Evolutionary conservation across 2,329 filamentous ascomycete genomes (phyloP).

Genomic region (Neurospora sp.): DNA sequence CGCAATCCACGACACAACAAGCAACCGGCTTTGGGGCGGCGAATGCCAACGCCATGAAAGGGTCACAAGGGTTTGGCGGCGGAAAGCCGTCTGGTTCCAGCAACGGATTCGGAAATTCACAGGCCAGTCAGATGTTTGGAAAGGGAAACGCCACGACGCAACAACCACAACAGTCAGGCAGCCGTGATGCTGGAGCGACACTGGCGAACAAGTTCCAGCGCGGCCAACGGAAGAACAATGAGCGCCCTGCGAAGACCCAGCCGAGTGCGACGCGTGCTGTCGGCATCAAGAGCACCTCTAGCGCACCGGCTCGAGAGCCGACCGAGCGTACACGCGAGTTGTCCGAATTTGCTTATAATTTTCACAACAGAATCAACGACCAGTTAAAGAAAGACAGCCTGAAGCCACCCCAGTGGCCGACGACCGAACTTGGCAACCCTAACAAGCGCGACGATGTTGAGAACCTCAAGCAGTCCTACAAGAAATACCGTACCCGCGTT

Average conservation of each 20-base stretch:
- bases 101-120: not conserved
- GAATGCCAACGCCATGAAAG: constrained; percentile 5
- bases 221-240: constrained; percentile 4
- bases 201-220: constrained; percentile 5
- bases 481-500: constrained; percentile 45
- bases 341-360: constrained; percentile 21
- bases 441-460: constrained; percentile 41
- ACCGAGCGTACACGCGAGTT: constrained; percentile 16
- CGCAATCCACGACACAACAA: not conserved
- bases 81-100: not conserved
- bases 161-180: not conserved
- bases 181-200: not conserved
- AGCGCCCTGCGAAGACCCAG: not conserved
- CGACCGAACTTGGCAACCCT: constrained; percentile 40
- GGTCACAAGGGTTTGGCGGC: constrained; percentile 2
- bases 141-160: not conserved
- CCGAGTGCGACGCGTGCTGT: not conserved
- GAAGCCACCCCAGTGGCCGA: constrained; percentile 43
- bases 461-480: constrained; percentile 44
- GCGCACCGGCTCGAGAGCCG: constrained; percentile 6
- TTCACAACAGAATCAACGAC: constrained; percentile 40
- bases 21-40: constrained; percentile 1
- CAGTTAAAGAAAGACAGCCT: constrained; percentile 46
- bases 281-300: not conserved
- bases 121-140: not conserved